Evolutionary conservation across 768 basidiomycete species (phyloP).

Genomic region (Ramaria sp.): DNA sequence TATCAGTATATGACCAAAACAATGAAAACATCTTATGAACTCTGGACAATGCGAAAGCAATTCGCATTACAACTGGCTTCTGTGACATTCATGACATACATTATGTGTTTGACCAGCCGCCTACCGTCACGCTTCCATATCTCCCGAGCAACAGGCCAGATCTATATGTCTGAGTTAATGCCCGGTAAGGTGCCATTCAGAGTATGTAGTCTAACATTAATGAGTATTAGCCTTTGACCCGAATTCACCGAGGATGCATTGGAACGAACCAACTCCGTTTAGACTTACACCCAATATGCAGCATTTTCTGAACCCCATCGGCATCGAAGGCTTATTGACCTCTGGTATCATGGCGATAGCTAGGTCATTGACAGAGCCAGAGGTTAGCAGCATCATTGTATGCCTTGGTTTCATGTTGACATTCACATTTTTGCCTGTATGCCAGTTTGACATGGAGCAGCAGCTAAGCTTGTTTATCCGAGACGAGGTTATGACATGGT

Average conservation of each 20-base stretch:
- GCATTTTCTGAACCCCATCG: conserved; percentile 77
- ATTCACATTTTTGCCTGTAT: neutral
- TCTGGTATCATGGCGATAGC: conserved; percentile 87
- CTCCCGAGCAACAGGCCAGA: conserved; percentile 79
- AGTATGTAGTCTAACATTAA: neutral
- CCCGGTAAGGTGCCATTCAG: conserved; percentile 43
- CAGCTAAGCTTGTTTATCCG: conserved; percentile 85
- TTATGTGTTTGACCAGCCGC: conserved; percentile 75
- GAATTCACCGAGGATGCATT: conserved; percentile 53
- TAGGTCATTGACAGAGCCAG: conserved; percentile 81
- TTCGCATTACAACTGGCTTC: conserved; percentile 85
- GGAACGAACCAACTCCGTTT: conserved; percentile 89
- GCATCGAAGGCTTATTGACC: conserved; percentile 82
- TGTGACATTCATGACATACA: conserved; percentile 85
- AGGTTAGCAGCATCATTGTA: conserved; percentile 37
- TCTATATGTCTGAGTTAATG: conserved; percentile 88
- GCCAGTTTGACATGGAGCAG: conserved; percentile 83
- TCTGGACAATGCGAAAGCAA: conserved; percentile 97
- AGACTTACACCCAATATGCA: conserved; percentile 96
- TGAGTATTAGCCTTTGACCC: conserved; percentile 19
- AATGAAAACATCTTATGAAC: conserved; percentile 72
- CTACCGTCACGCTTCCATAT: conserved; percentile 78
- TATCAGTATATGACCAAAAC: conserved; percentile 80
- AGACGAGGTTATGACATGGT: conserved; percentile 83
- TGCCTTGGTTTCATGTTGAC: conserved; percentile 2